Percentiles rank a stretch among this genome's conserved stretches.
These are phyloP conservation scores for Glycine tomentella DNA, from an alignment of 306 rosid genomes.

Conservation along the genomic window DNA sequence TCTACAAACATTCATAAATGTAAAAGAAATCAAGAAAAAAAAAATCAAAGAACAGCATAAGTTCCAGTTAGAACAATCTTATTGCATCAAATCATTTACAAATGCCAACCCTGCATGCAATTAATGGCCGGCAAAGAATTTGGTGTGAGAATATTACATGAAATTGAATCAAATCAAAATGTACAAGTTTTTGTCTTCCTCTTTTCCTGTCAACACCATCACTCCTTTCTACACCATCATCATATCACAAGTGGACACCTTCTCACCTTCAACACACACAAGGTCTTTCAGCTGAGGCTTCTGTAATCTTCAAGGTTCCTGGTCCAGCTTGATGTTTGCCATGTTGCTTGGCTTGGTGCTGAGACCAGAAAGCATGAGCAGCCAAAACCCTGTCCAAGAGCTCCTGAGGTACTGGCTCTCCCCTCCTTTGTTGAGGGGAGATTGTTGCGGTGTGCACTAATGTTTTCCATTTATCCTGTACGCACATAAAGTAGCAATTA, in stretches of 20 bases:
- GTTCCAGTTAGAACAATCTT: conserved; percentile 59
- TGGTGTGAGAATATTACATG: conserved; percentile 73
- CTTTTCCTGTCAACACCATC: conserved; percentile 53
- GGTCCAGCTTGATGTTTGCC: conserved; percentile 61
- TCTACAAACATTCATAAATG: conserved; percentile 38
- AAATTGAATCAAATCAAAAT: conserved; percentile 64
- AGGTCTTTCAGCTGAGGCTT: conserved; percentile 22
- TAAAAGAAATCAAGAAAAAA: conserved; percentile 4
- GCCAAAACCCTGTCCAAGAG: conserved; percentile 86
- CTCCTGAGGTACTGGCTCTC: conserved; percentile 91
- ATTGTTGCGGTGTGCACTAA: conserved; percentile 92
- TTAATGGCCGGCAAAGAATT: conserved; percentile 63
- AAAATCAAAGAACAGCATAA: conserved; percentile 43
- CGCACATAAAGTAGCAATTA: conserved; percentile 10
- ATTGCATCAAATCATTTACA: conserved; percentile 78
- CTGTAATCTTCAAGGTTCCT: conserved; percentile 45
- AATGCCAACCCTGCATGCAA: conserved; percentile 59
- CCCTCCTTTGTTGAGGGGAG: conserved; percentile 93
- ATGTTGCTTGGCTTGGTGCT: conserved; percentile 74
- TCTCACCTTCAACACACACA: too few species aligned
- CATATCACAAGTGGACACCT: conserved; percentile 26
- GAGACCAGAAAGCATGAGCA: conserved; percentile 88
- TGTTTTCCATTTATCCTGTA: conserved; percentile 97
- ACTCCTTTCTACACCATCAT: conserved; percentile 59
- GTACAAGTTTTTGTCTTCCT: conserved; percentile 65